phyloP scores from a whole-genome alignment of 441 rosid species.

The Macaranga tanarius region DNA sequence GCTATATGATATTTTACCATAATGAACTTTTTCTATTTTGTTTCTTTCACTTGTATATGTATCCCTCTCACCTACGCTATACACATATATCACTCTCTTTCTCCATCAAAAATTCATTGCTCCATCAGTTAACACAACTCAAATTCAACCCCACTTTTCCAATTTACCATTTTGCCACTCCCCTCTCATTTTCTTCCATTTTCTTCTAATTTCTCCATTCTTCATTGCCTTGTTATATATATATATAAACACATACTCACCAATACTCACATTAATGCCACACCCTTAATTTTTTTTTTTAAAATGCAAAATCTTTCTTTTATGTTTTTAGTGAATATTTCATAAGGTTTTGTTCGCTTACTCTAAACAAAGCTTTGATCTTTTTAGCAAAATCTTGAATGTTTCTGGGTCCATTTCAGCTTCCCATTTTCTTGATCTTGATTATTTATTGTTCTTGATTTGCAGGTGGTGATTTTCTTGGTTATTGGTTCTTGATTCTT shows the following conservation, averaged over 20 bases:
- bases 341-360: conserved; percentile 9
- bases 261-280: background rate
- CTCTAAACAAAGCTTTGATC: background rate
- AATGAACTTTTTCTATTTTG: too few species aligned
- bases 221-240: background rate
- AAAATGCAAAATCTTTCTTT: background rate
- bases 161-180: conserved; percentile 23
- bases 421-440: conserved; percentile 1
- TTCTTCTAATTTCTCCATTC: background rate
- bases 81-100: background rate
- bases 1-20: too few species aligned
- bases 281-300: background rate
- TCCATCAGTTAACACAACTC: conserved; percentile 6
- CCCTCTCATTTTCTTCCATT: background rate
- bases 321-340: background rate
- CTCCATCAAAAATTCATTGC: background rate
- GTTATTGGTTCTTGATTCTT: conserved; percentile 11
- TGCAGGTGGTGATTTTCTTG: background rate
- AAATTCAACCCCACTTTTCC: background rate
- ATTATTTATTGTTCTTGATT: conserved; percentile 14
- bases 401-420: background rate
- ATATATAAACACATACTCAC: background rate
- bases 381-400: background rate
- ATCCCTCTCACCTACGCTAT: too few species aligned
- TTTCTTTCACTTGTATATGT: too few species aligned